Evolutionary conservation across 352 stramenopile species (phyloP).

Genomic region (Globisporangium nodosum): DNA sequence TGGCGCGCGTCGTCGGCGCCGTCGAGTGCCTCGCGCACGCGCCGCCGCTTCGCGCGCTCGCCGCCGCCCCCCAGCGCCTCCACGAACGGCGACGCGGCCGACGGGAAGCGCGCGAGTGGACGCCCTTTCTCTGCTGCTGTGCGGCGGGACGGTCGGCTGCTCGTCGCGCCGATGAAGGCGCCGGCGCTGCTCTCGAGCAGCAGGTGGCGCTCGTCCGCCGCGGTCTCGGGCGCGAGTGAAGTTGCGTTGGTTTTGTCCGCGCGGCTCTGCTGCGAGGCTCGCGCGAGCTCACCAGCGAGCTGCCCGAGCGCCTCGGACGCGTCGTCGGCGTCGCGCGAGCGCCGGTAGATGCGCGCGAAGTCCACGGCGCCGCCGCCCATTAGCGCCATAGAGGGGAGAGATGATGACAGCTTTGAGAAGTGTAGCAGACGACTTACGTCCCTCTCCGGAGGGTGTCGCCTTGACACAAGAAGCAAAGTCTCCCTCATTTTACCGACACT

Average conservation of each 20-base stretch:
- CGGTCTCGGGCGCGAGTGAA: neutral
- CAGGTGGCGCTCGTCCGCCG: constrained; percentile 1
- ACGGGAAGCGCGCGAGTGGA: neutral
- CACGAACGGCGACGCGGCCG: neutral
- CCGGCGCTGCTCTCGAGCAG: neutral
- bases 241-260: neutral
- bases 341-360: constrained; percentile 28
- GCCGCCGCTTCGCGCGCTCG: neutral
- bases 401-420: no score
- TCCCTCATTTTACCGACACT: no score
- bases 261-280: neutral
- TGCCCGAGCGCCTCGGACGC: constrained; percentile 1
- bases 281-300: constrained; percentile 14
- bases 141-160: neutral
- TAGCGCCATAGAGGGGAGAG: neutral
- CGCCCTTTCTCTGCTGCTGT: neutral
- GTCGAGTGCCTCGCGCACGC: constrained; percentile 26
- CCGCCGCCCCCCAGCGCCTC: neutral
- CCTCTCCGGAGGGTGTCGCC: no score
- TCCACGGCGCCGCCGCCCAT: constrained; percentile 29
- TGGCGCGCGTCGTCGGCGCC: constrained; percentile 47
- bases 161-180: neutral
- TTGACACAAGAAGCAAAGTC: no score
- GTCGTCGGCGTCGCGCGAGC: constrained; percentile 5
- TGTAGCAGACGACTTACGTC: no score